Conservation (phyloP, 176 grass and related monocot genomes). For the Saccharum spontaneum region DNA sequence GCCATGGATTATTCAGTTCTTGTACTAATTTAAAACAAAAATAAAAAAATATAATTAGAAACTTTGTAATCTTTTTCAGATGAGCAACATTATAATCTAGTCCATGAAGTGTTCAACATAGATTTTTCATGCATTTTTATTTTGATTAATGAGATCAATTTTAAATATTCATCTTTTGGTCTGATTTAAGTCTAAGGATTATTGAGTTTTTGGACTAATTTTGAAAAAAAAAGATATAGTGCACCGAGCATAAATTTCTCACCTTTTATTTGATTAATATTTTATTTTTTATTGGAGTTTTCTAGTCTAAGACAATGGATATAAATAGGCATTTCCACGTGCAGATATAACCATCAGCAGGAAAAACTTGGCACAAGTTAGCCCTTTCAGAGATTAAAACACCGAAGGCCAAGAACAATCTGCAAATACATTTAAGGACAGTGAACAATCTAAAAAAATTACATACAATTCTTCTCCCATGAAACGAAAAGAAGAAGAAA, state of each 20-base stretch:
- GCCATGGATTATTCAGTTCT: no score
- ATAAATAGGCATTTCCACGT: background rate
- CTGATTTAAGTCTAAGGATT: background rate
- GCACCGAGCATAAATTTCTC: background rate
- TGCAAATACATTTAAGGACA: conserved; percentile 11
- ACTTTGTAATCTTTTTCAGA: no score
- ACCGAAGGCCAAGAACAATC: background rate
- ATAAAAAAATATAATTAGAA: no score
- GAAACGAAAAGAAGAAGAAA: conserved; percentile 38
- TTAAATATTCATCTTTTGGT: background rate
- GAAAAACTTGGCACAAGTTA: background rate
- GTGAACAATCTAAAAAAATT: conserved; percentile 24
- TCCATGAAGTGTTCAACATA: no score
- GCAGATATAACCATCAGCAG: background rate
- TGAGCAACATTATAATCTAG: no score
- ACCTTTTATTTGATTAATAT: background rate
- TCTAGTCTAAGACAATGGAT: background rate
- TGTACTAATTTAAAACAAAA: no score
- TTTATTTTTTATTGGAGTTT: background rate
- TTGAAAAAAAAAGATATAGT: background rate
- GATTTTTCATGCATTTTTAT: background rate
- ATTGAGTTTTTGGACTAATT: background rate
- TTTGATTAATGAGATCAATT: background rate
- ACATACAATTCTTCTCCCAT: conserved; percentile 46
- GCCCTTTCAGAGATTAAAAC: conserved; percentile 18